These are phyloP conservation scores for Teratosphaeria nubilosa DNA, from an alignment of 2,329 filamentous ascomycete species.

Conservation along the genomic window DNA sequence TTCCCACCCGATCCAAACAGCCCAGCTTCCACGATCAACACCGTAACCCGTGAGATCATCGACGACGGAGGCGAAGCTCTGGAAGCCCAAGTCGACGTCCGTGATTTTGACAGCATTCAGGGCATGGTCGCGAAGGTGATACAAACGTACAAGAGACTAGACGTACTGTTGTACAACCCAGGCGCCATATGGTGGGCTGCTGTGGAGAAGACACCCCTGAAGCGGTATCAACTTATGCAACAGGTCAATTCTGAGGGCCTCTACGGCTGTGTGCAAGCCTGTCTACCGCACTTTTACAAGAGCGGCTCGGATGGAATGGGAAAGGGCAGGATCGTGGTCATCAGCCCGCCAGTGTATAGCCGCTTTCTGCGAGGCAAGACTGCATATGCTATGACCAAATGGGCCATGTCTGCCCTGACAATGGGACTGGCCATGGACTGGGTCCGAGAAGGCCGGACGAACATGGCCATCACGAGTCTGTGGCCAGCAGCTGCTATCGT, in stretches of 20 bases:
- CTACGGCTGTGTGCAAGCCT: slow-evolving; percentile 60
- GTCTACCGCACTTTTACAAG: slow-evolving; percentile 54
- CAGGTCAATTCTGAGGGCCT: slow-evolving; percentile 64
- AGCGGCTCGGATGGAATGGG: slow-evolving; percentile 32
- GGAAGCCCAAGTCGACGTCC: slow-evolving; percentile 60
- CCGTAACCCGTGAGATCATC: slow-evolving; percentile 64
- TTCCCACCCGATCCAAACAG: slow-evolving; percentile 74
- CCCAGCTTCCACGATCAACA: slow-evolving; percentile 63
- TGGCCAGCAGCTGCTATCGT: slow-evolving; percentile 73
- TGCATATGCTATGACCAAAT: slow-evolving; percentile 67
- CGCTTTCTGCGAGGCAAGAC: slow-evolving; percentile 80
- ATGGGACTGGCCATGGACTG: slow-evolving; percentile 79
- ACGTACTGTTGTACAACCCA: slow-evolving; percentile 72
- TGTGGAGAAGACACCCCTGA: slow-evolving; percentile 55
- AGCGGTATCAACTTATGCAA: slow-evolving; percentile 55
- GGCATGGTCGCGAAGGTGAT: slow-evolving; percentile 47
- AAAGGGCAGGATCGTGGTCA: slow-evolving; percentile 58
- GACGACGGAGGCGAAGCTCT: slow-evolving; percentile 54
- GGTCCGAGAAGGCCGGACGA: slow-evolving; percentile 49
- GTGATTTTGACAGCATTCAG: slow-evolving; percentile 52
- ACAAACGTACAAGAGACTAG: slow-evolving; percentile 51
- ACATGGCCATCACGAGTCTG: slow-evolving; percentile 70
- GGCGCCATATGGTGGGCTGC: slow-evolving; percentile 68
- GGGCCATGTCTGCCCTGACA: slow-evolving; percentile 72
- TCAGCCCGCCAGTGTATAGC: slow-evolving; percentile 76